A percentile compares a stretch with the other conserved stretches of the same genome.
phyloP scores from a whole-genome alignment of 2,329 filamentous ascomycete species.

The Diplodia scrobiculata region DNA sequence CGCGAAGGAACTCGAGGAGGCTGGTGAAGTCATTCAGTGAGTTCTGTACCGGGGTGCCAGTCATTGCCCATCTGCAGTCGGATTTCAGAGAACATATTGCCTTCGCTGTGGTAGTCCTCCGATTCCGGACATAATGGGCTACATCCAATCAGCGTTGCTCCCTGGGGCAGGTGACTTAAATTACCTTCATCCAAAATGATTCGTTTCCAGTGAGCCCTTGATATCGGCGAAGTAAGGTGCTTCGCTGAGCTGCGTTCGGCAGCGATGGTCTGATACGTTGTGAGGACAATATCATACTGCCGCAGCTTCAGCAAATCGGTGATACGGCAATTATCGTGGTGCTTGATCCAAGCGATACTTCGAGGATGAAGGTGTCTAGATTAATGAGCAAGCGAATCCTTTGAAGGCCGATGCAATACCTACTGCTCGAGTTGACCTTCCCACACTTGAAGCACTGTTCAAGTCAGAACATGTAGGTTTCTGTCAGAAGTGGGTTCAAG shows the following conservation, averaged over 20 bases:
- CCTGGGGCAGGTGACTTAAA: no score
- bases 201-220: not conserved
- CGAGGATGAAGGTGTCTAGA: no score
- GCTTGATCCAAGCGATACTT: no score
- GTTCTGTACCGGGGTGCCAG: conserved; percentile 56
- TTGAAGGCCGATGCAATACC: no score
- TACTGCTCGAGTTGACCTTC: no score
- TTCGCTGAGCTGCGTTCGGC: not conserved
- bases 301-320: not conserved
- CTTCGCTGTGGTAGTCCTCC: conserved; percentile 41
- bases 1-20: conserved; percentile 50
- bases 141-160: no score
- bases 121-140: conserved; percentile 51
- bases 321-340: not conserved
- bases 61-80: conserved; percentile 51
- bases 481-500: no score
- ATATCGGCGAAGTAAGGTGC: not conserved
- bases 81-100: conserved; percentile 47
- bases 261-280: not conserved
- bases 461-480: no score
- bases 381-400: no score
- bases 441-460: no score
- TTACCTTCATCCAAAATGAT: conserved; percentile 5
- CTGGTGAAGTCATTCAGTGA: conserved; percentile 48
- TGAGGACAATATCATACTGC: not conserved